Base-by-base conservation (phyloP, 2,329 filamentous ascomycete species). In the Emmonsia crescens region DNA sequence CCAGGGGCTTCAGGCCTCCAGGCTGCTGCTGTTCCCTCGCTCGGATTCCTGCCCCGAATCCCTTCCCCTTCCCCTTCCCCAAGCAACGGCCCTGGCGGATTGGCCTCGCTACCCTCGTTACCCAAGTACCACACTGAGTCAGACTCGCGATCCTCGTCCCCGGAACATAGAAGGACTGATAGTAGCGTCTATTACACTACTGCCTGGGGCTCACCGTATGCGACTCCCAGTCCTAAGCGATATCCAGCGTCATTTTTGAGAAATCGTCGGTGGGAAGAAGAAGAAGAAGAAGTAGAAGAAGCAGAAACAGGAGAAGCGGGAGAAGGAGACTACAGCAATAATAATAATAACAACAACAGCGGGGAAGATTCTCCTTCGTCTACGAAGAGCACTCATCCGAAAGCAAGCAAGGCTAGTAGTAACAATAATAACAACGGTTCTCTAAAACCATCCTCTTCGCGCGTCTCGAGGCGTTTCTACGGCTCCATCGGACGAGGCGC, bases 161-260 rank as follows among this genome's bases (percentile, higher is more conserved):
- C 75, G 42, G 72, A 75, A 44, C 74, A 76, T 65, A 73, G 70
- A 55, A 71, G 73, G 66, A 76, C 76, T 52, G 79, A 80, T 65
- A 80, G 78, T 62, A 79, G 77, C 65, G 73, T 79, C 55, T 84
- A 83, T 71, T 84, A 84, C 70, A 94, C 90, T 55, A 88, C 91
- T 57, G 92, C 88, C 73, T 96, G 92, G 91, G 92, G 92, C 61
- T 96, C 91, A 60, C 92, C 92, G 27, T 96, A 96, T 76, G 86
- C 89, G 61, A 82, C 87, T 46, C 78, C 81, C 14, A 87, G 77
- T 66, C 73, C 76, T 58, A 73, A 75, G 58, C 71, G 72, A 66
- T 67, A 75, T 29, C 75, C 76, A 62, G 70, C 72, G 66, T 72
- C 73, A 59, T 63, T 74, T 21, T 24, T 55, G 36, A 44, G 55